Conservation (phyloP, 2,329 filamentous ascomycete species). For the Trichothecium sympodiale region DNA sequence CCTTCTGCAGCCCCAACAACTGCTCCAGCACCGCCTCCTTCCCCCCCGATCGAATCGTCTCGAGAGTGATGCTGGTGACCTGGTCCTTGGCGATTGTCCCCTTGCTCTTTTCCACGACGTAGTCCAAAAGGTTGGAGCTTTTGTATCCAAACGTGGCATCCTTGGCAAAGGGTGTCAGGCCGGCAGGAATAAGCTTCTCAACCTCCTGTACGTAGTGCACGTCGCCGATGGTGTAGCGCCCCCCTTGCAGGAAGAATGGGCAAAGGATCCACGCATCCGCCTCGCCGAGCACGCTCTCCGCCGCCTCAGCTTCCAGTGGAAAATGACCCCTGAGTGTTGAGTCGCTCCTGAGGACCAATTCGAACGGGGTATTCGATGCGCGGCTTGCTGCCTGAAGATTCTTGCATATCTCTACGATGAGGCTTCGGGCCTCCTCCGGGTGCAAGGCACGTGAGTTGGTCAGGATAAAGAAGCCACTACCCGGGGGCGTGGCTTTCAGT, state of each 20-base stretch:
- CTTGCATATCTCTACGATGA: conserved; percentile 38
- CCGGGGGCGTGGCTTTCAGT: conserved; percentile 23
- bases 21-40: conserved; percentile 27
- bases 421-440: conserved; percentile 29
- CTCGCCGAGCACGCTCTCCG: conserved; percentile 34
- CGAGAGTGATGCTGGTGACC: conserved; percentile 30
- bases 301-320: conserved; percentile 41
- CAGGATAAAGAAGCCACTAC: conserved; percentile 46
- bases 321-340: conserved; percentile 47
- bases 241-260: conserved; percentile 49
- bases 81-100: conserved; percentile 25
- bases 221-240: conserved; percentile 43
- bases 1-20: conserved; percentile 21
- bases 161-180: conserved; percentile 41
- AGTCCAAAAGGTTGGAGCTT: conserved; percentile 34
- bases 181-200: conserved; percentile 27
- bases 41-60: conserved; percentile 35
- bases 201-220: conserved; percentile 47
- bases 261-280: conserved; percentile 43
- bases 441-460: conserved; percentile 48
- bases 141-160: conserved; percentile 47
- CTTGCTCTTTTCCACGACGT: conserved; percentile 41
- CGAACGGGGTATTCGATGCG: conserved; percentile 27
- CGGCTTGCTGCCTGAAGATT: conserved; percentile 34
- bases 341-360: conserved; percentile 46